These are phyloP conservation scores for Spathaspora boniae DNA, from an alignment of 805 yeast genomes.

Conservation along the genomic window DNA sequence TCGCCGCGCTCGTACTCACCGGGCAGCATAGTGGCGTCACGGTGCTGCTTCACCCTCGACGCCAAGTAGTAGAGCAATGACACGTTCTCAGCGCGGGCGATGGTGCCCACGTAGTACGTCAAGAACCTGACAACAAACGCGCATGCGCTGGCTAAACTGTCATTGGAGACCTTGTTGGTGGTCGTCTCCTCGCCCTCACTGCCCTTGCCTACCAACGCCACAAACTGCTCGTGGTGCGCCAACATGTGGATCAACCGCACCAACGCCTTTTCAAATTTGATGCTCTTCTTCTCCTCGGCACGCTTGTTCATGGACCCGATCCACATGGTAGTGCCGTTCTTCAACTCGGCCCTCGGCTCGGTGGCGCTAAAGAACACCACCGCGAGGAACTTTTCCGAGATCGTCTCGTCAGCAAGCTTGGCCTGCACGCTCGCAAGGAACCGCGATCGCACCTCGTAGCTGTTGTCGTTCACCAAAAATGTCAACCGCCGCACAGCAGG, in stretches of 20 bases:
- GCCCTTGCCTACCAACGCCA: slow-evolving; percentile 33
- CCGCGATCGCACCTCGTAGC: slow-evolving; percentile 48
- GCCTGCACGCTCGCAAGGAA: slow-evolving; percentile 52
- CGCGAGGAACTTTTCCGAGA: slow-evolving; percentile 66
- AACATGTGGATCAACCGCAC: slow-evolving; percentile 66
- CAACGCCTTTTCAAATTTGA: slow-evolving; percentile 62
- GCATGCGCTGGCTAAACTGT: slow-evolving; percentile 50
- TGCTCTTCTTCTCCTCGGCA: slow-evolving; percentile 29
- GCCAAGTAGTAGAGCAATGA: slow-evolving; percentile 73
- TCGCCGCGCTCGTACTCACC: slow-evolving; percentile 28
- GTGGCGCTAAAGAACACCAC: slow-evolving; percentile 70
- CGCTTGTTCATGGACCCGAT: slow-evolving; percentile 53
- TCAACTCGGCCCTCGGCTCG: slow-evolving; percentile 60
- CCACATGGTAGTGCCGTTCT: slow-evolving; percentile 62
- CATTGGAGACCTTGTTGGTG: slow-evolving; percentile 34
- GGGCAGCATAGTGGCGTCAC: slow-evolving; percentile 49
- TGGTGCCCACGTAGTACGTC: slow-evolving; percentile 53
- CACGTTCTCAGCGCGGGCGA: slow-evolving; percentile 64
- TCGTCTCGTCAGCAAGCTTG: slow-evolving; percentile 44
- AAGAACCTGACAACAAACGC: too few species aligned
- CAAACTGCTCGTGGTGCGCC: slow-evolving; percentile 71
- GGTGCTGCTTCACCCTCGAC: slow-evolving; percentile 73
- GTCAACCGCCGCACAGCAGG: slow-evolving; percentile 50
- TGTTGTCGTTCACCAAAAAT: slow-evolving; percentile 65
- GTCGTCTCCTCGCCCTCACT: slow-evolving; percentile 13